Evolutionary conservation across 2,329 filamentous ascomycete species (phyloP).

Genomic region (Microdochium trichocladiopsis): DNA sequence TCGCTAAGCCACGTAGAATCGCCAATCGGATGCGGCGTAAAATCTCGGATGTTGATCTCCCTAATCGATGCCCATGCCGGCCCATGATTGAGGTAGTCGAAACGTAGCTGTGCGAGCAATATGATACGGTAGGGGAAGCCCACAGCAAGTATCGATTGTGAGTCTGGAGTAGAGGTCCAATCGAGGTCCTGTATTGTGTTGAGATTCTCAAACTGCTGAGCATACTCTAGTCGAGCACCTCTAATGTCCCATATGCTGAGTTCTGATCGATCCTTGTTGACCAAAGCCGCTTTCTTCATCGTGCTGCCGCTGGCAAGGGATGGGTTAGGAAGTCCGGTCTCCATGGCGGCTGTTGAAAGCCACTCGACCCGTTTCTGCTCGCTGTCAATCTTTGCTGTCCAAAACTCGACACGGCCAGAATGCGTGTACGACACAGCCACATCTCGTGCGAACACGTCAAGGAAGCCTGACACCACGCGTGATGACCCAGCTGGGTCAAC

Average conservation of each 20-base stretch:
- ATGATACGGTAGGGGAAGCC: conserved; percentile 83
- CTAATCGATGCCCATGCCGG: conserved; percentile 85
- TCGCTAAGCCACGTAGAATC: conserved; percentile 88
- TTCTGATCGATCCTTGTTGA: conserved; percentile 64
- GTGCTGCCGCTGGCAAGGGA: conserved; percentile 79
- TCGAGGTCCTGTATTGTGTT: conserved; percentile 81
- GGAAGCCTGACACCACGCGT: conserved; percentile 65
- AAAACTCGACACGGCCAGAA: conserved; percentile 69
- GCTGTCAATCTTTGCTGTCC: conserved; percentile 70
- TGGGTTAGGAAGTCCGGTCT: conserved; percentile 67
- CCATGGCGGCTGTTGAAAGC: conserved; percentile 74
- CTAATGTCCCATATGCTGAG: conserved; percentile 89
- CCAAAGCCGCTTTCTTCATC: conserved; percentile 78
- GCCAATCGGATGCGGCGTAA: conserved; percentile 84
- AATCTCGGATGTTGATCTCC: conserved; percentile 72
- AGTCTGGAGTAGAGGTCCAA: conserved; percentile 88
- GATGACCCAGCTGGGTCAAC: conserved; percentile 79
- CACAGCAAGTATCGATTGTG: conserved; percentile 84
- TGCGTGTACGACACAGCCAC: conserved; percentile 80
- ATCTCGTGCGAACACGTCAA: conserved; percentile 81
- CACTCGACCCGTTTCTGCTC: conserved; percentile 61
- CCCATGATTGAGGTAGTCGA: conserved; percentile 81
- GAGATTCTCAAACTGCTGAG: conserved; percentile 64
- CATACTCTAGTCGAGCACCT: conserved; percentile 73
- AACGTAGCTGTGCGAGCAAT: conserved; percentile 79